Evolutionary conservation across 495 filamentous ascomycete genomes (phyloP).

Genomic region (Penicillium bovifimosum): DNA sequence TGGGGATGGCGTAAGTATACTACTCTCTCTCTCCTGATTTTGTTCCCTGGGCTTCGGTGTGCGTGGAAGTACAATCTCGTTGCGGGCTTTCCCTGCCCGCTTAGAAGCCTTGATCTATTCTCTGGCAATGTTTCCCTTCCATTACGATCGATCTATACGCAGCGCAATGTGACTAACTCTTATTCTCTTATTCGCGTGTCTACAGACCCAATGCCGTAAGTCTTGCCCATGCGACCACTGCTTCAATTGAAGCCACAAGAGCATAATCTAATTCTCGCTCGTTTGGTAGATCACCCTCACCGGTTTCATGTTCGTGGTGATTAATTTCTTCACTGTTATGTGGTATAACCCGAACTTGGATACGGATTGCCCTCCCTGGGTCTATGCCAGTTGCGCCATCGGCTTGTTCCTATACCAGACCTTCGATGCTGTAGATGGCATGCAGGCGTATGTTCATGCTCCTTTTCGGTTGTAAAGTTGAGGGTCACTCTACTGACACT

Average conservation of each 20-base stretch:
- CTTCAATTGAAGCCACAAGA: background rate
- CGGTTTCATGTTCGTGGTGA: conserved; percentile 85
- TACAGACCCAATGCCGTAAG: conserved; percentile 57
- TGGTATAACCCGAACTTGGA: conserved; percentile 97
- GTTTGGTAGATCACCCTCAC: conserved; percentile 69
- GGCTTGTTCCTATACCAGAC: conserved; percentile 97
- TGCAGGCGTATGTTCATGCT: conserved; percentile 66
- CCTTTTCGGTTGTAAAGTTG: background rate
- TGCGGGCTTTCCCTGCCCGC: background rate
- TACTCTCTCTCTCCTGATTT: conserved; percentile 23
- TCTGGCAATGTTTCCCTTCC: background rate
- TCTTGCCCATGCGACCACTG: conserved; percentile 20
- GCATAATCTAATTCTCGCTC: conserved; percentile 2
- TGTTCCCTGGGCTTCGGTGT: background rate
- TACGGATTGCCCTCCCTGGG: conserved; percentile 88
- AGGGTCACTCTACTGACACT: conserved; percentile 16
- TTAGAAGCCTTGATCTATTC: too few species aligned
- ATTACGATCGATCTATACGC: background rate
- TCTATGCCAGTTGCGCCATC: conserved; percentile 84
- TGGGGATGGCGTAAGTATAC: conserved; percentile 80
- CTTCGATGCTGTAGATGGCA: conserved; percentile 93
- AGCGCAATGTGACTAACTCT: conserved; percentile 13
- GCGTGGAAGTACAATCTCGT: background rate
- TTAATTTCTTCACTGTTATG: conserved; percentile 87
- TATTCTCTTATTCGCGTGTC: conserved; percentile 10